These are phyloP conservation scores for Fistulina hepatica DNA, from an alignment of 1,284 basidiomycete genomes.

Conservation along the genomic window DNA sequence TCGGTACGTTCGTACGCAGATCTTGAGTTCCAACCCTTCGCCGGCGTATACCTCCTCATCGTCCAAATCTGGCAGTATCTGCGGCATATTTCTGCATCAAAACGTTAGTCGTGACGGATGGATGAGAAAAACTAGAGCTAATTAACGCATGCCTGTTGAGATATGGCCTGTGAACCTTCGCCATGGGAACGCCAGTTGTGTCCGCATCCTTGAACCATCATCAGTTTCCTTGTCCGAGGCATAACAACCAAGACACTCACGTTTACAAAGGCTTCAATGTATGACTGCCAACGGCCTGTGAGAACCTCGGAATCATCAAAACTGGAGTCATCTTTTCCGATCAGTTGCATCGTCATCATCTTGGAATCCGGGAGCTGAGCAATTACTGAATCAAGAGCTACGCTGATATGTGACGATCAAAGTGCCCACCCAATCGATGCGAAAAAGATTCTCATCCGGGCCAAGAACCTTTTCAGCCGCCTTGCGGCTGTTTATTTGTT, in stretches of 20 bases:
- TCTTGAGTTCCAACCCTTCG: slow-evolving; percentile 67
- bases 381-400: slow-evolving; percentile 3
- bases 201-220: slow-evolving; percentile 34
- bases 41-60: slow-evolving; percentile 36
- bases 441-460: slow-evolving; percentile 85
- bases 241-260: slow-evolving; percentile 32
- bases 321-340: slow-evolving; percentile 83
- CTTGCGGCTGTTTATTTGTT: slow-evolving; percentile 77
- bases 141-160: slow-evolving; percentile 49
- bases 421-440: slow-evolving; percentile 76
- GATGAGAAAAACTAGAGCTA: neutral
- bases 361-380: slow-evolving; percentile 57
- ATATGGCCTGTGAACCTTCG: slow-evolving; percentile 59
- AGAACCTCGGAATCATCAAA: slow-evolving; percentile 78
- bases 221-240: neutral
- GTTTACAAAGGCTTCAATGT: slow-evolving; percentile 81
- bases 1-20: slow-evolving; percentile 78
- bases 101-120: neutral
- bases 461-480: slow-evolving; percentile 78
- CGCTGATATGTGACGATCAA: neutral
- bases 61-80: slow-evolving; percentile 17
- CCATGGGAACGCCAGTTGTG: slow-evolving; percentile 38
- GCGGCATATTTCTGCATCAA: slow-evolving; percentile 35
- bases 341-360: slow-evolving; percentile 73
- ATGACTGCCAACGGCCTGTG: slow-evolving; percentile 80